phyloP scores from a whole-genome alignment of 192 early-diverging fungal genomes.

The Lobulomyces angularis region DNA sequence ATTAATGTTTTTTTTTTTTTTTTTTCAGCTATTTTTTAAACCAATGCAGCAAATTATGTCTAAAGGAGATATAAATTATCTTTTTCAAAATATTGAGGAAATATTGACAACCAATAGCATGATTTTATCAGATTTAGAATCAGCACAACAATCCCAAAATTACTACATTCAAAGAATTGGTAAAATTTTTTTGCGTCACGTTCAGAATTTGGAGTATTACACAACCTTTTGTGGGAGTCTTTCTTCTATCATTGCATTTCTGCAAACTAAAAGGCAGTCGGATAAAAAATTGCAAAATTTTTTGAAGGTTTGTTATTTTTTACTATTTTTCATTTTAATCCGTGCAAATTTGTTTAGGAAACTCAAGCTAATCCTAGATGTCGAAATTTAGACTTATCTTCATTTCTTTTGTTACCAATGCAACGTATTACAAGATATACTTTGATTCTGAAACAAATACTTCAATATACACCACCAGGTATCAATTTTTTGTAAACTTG shows the following conservation, averaged over 20 bases:
- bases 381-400: conserved; percentile 60
- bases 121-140: conserved; percentile 55
- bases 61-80: conserved; percentile 15
- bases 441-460: conserved; percentile 39
- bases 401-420: conserved; percentile 53
- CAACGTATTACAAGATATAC: conserved; percentile 45
- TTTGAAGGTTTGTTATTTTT: conserved; percentile 36
- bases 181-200: conserved; percentile 22
- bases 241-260: conserved; percentile 41
- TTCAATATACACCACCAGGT: conserved; percentile 47
- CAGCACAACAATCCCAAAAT: conserved; percentile 35
- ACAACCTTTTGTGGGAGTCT: conserved; percentile 56
- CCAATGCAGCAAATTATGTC: conserved; percentile 41
- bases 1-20: background rate
- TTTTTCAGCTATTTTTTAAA: conserved; percentile 42
- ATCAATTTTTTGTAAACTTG: too few species aligned
- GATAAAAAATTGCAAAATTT: conserved; percentile 44
- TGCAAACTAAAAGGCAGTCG: conserved; percentile 39
- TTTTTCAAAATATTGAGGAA: conserved; percentile 44
- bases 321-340: conserved; percentile 1
- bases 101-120: conserved; percentile 52
- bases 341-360: conserved; percentile 20
- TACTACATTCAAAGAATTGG: conserved; percentile 41
- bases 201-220: conserved; percentile 44
- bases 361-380: conserved; percentile 46